These are phyloP conservation scores for Mortierella sp. DNA, from an alignment of 371 early-diverging fungal genomes.

Conservation along the genomic window DNA sequence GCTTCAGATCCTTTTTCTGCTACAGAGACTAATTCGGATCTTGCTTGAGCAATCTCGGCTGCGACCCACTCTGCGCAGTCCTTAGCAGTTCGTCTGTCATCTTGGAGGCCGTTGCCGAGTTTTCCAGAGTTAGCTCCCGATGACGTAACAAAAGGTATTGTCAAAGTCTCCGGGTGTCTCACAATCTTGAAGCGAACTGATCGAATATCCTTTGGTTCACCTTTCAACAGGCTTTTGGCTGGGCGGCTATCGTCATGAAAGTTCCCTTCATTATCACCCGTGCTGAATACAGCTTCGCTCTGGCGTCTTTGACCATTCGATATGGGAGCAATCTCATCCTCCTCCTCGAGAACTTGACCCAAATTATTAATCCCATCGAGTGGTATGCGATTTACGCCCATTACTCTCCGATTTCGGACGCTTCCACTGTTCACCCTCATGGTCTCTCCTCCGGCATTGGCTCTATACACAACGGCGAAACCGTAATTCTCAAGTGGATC, in stretches of 20 bases:
- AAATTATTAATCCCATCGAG: neutral
- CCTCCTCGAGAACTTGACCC: slow-evolving; percentile 24
- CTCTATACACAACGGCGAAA: slow-evolving; percentile 63
- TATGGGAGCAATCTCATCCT: neutral
- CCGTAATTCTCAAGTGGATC: slow-evolving; percentile 70
- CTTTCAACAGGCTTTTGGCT: slow-evolving; percentile 10
- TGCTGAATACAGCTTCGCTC: neutral
- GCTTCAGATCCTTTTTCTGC: slow-evolving; percentile 18
- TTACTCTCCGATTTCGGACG: slow-evolving; percentile 62
- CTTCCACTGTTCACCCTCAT: slow-evolving; percentile 72
- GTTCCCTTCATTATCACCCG: neutral
- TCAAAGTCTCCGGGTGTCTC: slow-evolving; percentile 43
- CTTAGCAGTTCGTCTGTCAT: slow-evolving; percentile 29
- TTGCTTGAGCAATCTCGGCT: slow-evolving; percentile 44
- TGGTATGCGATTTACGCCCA: slow-evolving; percentile 10
- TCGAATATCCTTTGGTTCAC: slow-evolving; percentile 22
- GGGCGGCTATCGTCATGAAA: slow-evolving; percentile 10
- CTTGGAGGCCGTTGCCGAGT: slow-evolving; percentile 15
- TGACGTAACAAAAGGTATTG: slow-evolving; percentile 31
- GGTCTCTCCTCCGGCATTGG: slow-evolving; percentile 61
- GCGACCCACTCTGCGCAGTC: slow-evolving; percentile 49
- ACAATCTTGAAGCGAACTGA: slow-evolving; percentile 55
- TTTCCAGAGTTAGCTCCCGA: neutral
- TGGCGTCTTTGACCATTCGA: neutral
- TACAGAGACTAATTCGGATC: slow-evolving; percentile 38